Conservation (phyloP, 2,329 filamentous ascomycete species). For the Dothistroma septosporum region DNA sequence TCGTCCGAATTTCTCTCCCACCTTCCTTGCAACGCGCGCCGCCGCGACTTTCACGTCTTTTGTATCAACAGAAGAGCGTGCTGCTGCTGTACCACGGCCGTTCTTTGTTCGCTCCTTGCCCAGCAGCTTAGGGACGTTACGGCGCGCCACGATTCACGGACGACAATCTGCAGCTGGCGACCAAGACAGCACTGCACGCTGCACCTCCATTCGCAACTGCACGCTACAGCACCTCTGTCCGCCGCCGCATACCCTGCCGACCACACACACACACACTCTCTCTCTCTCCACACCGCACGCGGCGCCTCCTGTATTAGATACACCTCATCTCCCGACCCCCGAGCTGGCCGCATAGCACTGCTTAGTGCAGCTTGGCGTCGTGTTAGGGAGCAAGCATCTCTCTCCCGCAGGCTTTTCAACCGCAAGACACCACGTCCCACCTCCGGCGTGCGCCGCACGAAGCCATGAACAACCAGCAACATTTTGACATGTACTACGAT, state of each 20-base stretch:
- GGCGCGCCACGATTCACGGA: slow-evolving; percentile 5
- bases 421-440: slow-evolving; percentile 10
- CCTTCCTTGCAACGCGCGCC: slow-evolving; percentile 3
- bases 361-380: slow-evolving; percentile 8
- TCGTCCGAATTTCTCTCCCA: slow-evolving; percentile 2
- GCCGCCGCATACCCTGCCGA: background rate
- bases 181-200: background rate
- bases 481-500: slow-evolving; percentile 67
- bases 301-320: background rate
- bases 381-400: slow-evolving; percentile 1
- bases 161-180: background rate
- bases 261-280: background rate
- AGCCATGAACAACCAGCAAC: slow-evolving; percentile 32
- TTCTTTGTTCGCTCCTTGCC: slow-evolving; percentile 5
- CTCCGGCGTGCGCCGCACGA: slow-evolving; percentile 3
- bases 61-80: background rate
- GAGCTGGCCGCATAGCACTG: slow-evolving; percentile 1
- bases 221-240: background rate
- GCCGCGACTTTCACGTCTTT: background rate
- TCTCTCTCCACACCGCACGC: background rate
- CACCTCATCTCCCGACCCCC: background rate
- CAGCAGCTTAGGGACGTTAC: background rate
- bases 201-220: background rate
- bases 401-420: slow-evolving; percentile 10
- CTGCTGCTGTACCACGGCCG: slow-evolving; percentile 3